A percentile compares a stretch with the other conserved stretches of the same genome.
These are phyloP conservation scores for Talaromyces sp. DNA, from an alignment of 2,329 filamentous ascomycete species.

Conservation along the genomic window DNA sequence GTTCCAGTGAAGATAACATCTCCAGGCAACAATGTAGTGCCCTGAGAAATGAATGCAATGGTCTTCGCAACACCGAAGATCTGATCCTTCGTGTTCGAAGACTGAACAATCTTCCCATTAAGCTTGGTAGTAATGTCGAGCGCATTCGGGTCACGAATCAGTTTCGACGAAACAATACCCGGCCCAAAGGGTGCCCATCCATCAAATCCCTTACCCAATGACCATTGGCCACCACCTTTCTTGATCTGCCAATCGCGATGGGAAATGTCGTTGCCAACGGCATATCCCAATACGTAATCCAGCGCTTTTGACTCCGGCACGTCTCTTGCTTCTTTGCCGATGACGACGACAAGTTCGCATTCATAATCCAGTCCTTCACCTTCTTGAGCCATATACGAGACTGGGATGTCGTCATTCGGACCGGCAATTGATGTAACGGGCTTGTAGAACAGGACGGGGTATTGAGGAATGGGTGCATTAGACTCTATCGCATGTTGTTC, in stretches of 20 bases:
- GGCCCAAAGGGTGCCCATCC: constrained; percentile 70
- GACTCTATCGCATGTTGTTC: constrained; percentile 66
- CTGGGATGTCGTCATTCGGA: constrained; percentile 60
- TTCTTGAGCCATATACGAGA: constrained; percentile 61
- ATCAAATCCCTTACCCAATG: constrained; percentile 68
- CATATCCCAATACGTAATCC: constrained; percentile 69
- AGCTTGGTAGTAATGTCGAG: constrained; percentile 43
- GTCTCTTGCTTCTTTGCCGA: constrained; percentile 62
- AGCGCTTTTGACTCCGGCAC: constrained; percentile 62
- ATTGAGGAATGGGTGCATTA: constrained; percentile 63
- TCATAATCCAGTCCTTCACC: constrained; percentile 69
- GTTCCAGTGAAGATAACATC: constrained; percentile 43
- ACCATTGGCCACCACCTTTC: constrained; percentile 65
- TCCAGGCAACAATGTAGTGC: constrained; percentile 37
- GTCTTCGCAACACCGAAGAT: constrained; percentile 45
- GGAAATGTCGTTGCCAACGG: constrained; percentile 73
- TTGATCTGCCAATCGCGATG: constrained; percentile 72
- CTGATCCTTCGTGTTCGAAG: constrained; percentile 46
- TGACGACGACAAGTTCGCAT: constrained; percentile 69
- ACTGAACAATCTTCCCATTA: constrained; percentile 48
- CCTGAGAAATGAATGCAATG: constrained; percentile 44
- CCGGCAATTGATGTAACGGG: constrained; percentile 61
- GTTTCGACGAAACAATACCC: constrained; percentile 56
- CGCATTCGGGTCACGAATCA: constrained; percentile 42
- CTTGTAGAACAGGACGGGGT: constrained; percentile 71